phyloP scores from a whole-genome alignment of 2,329 filamentous ascomycete genomes.

The Colletotrichum australisinense region DNA sequence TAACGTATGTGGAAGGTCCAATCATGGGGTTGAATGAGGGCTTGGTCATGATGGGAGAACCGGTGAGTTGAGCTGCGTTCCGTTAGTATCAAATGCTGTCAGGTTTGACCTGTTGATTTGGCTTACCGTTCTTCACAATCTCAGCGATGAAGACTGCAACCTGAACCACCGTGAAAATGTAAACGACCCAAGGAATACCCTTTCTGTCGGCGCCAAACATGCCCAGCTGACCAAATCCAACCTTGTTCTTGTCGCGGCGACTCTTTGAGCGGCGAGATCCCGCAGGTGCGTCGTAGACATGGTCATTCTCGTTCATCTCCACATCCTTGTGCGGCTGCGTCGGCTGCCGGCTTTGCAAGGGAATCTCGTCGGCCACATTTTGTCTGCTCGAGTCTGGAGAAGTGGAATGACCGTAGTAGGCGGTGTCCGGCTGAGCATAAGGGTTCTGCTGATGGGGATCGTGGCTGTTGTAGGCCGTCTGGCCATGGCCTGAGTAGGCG shows the following conservation, averaged over 20 bases:
- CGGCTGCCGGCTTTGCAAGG: constrained; percentile 60
- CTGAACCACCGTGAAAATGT: constrained; percentile 81
- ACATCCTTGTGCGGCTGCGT: constrained; percentile 49
- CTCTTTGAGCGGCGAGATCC: constrained; percentile 38
- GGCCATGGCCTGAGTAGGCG: constrained; percentile 25
- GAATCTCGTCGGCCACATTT: constrained; percentile 64
- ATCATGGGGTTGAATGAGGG: constrained; percentile 98
- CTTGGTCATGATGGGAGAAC: constrained; percentile 80
- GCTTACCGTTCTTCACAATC: constrained; percentile 83
- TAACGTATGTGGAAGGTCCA: constrained; percentile 87
- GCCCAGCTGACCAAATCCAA: constrained; percentile 69
- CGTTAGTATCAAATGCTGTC: constrained; percentile 3
- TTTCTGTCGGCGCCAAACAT: constrained; percentile 68
- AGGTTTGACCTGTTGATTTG: neutral
- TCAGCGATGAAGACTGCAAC: constrained; percentile 90
- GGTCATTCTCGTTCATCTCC: constrained; percentile 62
- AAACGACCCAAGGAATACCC: constrained; percentile 83
- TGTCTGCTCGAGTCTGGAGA: constrained; percentile 45
- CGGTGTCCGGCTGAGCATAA: constrained; percentile 58
- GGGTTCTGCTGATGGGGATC: constrained; percentile 3
- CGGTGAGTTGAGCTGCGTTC: constrained; percentile 76
- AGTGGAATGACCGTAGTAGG: constrained; percentile 63
- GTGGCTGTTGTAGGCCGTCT: constrained; percentile 11
- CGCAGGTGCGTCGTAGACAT: constrained; percentile 69
- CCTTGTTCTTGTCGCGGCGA: constrained; percentile 51